These are phyloP conservation scores for Rusavskia elegans DNA, from an alignment of 495 filamentous ascomycete species.

Conservation along the genomic window DNA sequence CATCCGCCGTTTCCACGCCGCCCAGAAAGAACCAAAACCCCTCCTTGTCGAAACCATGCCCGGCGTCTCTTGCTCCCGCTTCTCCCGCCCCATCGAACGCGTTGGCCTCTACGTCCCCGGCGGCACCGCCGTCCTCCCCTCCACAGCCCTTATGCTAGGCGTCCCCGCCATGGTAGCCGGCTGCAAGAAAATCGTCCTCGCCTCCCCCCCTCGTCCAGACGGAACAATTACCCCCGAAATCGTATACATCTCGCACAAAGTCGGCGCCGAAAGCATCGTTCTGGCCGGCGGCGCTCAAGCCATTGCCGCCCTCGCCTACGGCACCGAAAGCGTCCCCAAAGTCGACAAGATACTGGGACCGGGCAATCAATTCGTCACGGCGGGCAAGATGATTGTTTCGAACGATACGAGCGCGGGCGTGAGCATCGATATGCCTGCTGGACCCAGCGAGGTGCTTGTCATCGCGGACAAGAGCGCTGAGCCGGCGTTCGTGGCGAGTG, in stretches of 20 bases:
- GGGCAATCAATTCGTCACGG: constrained; percentile 96
- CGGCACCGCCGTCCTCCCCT: constrained; percentile 88
- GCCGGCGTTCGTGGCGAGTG: constrained; percentile 88
- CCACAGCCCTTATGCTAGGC: constrained; percentile 92
- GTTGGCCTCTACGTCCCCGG: constrained; percentile 93
- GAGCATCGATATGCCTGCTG: constrained; percentile 96
- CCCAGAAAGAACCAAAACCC: constrained; percentile 66
- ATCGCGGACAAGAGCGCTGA: constrained; percentile 83
- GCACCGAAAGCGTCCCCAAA: constrained; percentile 66
- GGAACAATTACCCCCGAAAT: constrained; percentile 91
- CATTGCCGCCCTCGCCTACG: constrained; percentile 59
- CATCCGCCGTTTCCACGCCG: constrained; percentile 82
- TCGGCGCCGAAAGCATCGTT: constrained; percentile 88
- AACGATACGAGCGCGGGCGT: constrained; percentile 93
- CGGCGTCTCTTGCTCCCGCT: constrained; percentile 84
- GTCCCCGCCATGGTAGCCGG: constrained; percentile 95
- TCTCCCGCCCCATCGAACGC: constrained; percentile 79
- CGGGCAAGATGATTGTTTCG: constrained; percentile 91
- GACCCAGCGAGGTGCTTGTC: constrained; percentile 90
- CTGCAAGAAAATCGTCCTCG: constrained; percentile 88
- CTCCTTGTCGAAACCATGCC: constrained; percentile 92
- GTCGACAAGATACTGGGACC: constrained; percentile 98
- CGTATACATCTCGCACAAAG: constrained; percentile 94
- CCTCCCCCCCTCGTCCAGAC: constrained; percentile 78
- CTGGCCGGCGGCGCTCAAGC: constrained; percentile 92